These are phyloP conservation scores for Leccinum incarnatum DNA, from an alignment of 768 basidiomycete genomes.

Conservation along the genomic window DNA sequence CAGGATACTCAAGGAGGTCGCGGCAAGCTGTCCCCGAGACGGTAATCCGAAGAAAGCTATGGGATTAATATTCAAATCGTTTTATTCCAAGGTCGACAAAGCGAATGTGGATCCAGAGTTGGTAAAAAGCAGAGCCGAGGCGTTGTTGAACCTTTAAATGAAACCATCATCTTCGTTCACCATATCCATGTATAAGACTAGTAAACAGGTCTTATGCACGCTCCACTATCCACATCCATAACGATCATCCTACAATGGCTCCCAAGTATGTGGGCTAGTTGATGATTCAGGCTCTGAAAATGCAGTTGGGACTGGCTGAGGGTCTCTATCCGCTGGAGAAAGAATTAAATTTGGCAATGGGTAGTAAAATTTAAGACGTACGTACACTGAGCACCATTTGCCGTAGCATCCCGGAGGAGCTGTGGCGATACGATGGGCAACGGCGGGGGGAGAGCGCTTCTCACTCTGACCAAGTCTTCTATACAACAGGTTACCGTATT, in stretches of 20 bases:
- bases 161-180: not conserved
- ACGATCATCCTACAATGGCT: constrained; percentile 3
- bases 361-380: not conserved
- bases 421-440: constrained; percentile 12
- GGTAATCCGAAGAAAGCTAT: constrained; percentile 26
- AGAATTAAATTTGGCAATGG: not conserved
- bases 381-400: constrained; percentile 14
- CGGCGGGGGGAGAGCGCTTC: constrained; percentile 62
- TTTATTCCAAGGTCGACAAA: constrained; percentile 62
- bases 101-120: constrained; percentile 53
- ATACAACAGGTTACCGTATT: constrained; percentile 68
- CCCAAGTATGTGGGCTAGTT: not conserved
- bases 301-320: not conserved
- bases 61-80: constrained; percentile 58
- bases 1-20: constrained; percentile 41
- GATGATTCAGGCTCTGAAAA: constrained; percentile 2
- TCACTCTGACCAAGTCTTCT: constrained; percentile 73
- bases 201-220: constrained; percentile 1
- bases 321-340: not conserved
- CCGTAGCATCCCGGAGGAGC: constrained; percentile 11
- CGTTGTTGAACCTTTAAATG: constrained; percentile 28
- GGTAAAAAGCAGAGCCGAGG: constrained; percentile 52
- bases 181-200: not conserved
- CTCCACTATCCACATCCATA: not conserved
- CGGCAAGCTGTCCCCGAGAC: constrained; percentile 27